Conservation (phyloP, 441 rosid species). For the Aleurites moluccanus region DNA sequence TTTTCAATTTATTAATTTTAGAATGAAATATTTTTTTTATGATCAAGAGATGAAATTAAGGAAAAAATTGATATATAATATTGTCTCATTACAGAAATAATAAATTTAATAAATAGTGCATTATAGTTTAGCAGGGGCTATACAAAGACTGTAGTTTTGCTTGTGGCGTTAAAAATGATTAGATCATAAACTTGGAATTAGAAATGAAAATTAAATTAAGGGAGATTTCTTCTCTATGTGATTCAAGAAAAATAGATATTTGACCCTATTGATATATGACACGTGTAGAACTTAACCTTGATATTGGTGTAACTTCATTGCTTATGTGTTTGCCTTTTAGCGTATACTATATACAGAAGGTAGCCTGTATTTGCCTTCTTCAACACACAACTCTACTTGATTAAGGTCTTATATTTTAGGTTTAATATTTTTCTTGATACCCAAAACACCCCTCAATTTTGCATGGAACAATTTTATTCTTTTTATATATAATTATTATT, state of each 20-base stretch:
- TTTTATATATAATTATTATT: too few relatives aligned
- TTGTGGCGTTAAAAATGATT: not conserved
- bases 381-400: not conserved
- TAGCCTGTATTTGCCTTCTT: not conserved
- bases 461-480: not conserved
- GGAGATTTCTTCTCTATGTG: constrained; percentile 6
- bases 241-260: not conserved
- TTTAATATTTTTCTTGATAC: not conserved
- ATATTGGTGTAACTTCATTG: constrained; percentile 20
- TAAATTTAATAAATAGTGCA: not conserved
- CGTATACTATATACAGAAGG: not conserved
- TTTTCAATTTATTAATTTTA: too few relatives aligned
- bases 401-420: not conserved
- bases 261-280: not conserved
- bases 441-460: not conserved
- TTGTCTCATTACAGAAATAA: not conserved
- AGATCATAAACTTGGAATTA: not conserved
- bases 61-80: not conserved
- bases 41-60: too few relatives aligned
- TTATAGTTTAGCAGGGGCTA: not conserved
- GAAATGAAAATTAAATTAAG: not conserved
- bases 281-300: constrained; percentile 15
- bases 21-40: too few relatives aligned
- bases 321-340: not conserved
- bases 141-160: not conserved